Evolutionary conservation across 805 yeast genomes (phyloP).

Genomic region (Jamesozyma spencerorum): DNA sequence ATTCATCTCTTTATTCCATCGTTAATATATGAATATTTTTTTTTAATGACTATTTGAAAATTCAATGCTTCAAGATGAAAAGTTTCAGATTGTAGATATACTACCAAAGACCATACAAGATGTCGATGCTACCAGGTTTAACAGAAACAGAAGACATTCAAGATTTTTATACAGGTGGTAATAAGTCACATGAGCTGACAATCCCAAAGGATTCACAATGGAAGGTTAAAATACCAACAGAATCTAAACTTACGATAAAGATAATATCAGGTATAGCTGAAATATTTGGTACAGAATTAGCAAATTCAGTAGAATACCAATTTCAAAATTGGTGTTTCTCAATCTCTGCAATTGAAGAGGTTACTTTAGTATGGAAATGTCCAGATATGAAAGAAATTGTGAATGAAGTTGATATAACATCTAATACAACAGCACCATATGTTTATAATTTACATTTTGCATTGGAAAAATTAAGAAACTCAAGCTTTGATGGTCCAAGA

Average conservation of each 20-base stretch:
- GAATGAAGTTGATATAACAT: constrained; percentile 32
- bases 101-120: too few relatives aligned
- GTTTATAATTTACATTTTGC: constrained; percentile 69
- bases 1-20: too few relatives aligned
- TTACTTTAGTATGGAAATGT: constrained; percentile 42
- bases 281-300: constrained; percentile 86
- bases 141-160: constrained; percentile 3
- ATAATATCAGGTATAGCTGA: constrained; percentile 69
- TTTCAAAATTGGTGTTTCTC: constrained; percentile 49
- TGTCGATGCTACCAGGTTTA: constrained; percentile 10
- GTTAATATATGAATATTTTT: too few relatives aligned
- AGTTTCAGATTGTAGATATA: too few relatives aligned
- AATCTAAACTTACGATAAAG: constrained; percentile 32
- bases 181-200: constrained; percentile 13
- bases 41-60: too few relatives aligned
- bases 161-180: constrained; percentile 11
- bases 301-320: constrained; percentile 53
- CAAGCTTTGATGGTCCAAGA: constrained; percentile 30
- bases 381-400: constrained; percentile 20
- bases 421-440: constrained; percentile 63
- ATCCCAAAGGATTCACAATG: constrained; percentile 25
- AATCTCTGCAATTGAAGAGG: constrained; percentile 57
- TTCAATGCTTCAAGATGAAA: too few relatives aligned
- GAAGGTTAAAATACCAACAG: constrained; percentile 31
- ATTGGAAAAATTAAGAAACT: constrained; percentile 46